phyloP scores from a whole-genome alignment of 2,329 filamentous ascomycete species.

The Nothophaeocryptopus gaeumannii region DNA sequence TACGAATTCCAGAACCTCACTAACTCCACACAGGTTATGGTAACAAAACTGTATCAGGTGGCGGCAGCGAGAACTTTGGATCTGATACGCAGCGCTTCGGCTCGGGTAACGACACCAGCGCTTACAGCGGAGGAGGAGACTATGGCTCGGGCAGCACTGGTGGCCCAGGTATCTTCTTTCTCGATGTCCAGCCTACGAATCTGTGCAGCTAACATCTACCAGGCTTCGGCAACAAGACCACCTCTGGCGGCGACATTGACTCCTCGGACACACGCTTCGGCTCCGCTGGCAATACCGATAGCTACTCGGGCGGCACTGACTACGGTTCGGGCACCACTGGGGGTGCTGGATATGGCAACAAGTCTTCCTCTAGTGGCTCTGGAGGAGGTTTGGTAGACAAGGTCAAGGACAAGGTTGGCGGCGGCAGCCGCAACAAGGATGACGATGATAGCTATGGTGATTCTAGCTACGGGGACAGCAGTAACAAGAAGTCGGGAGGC shows the following conservation, averaged over 20 bases:
- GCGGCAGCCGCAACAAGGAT: constrained; percentile 5
- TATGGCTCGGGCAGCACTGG: constrained; percentile 17
- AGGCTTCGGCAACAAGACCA: constrained; percentile 12
- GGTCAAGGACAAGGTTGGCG: constrained; percentile 48
- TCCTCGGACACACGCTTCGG: constrained; percentile 5
- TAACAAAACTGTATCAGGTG: constrained; percentile 5
- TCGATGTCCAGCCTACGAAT: too few species aligned
- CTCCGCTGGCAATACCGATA: constrained; percentile 4
- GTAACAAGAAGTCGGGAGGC: not conserved
- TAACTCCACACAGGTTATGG: not conserved
- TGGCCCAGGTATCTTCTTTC: constrained; percentile 8
- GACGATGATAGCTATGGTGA: constrained; percentile 1
- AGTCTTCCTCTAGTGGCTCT: constrained; percentile 6
- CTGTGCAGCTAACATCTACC: not conserved
- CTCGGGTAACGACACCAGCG: not conserved
- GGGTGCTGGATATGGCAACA: constrained; percentile 10
- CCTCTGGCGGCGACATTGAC: constrained; percentile 1
- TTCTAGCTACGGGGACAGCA: not conserved
- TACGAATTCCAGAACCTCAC: too few species aligned
- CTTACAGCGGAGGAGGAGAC: constrained; percentile 8
- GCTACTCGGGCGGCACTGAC: constrained; percentile 2
- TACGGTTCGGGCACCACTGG: constrained; percentile 8
- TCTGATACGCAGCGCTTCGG: constrained; percentile 2
- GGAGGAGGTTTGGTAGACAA: constrained; percentile 8
- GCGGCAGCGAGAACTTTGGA: constrained; percentile 5